A percentile compares a stretch with the other conserved stretches of the same genome.
Conservation (phyloP, 805 yeast species). For the Soucietia sequanensis region DNA sequence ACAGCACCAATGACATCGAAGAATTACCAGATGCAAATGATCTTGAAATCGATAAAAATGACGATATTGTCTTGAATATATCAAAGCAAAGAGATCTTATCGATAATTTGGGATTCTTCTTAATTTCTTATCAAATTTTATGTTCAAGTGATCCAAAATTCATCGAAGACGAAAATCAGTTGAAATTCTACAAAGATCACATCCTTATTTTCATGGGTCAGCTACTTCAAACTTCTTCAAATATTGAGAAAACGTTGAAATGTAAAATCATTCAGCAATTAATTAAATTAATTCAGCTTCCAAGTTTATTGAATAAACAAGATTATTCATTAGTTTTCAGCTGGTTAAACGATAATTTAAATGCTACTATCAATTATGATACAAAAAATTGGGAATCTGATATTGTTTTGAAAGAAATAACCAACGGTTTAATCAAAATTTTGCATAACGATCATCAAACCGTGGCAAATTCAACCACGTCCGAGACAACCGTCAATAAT, state of each 20-base stretch:
- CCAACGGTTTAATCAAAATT: slow-evolving; percentile 53
- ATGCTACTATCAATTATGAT: slow-evolving; percentile 37
- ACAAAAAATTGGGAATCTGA: slow-evolving; percentile 34
- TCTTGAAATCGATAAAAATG: slow-evolving; percentile 9
- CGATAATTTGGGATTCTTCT: slow-evolving; percentile 58
- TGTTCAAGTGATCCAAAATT: slow-evolving; percentile 6
- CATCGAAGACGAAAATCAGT: slow-evolving; percentile 22
- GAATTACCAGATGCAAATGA: slow-evolving; percentile 10
- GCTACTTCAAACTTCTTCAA: slow-evolving; percentile 64
- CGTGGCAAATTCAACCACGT: slow-evolving; percentile 7
- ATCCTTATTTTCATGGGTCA: slow-evolving; percentile 67
- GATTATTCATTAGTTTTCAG: slow-evolving; percentile 65
- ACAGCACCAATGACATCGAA: slow-evolving; percentile 5
- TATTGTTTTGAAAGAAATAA: slow-evolving; percentile 50
- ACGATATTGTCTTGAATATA: slow-evolving; percentile 40
- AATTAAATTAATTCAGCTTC: slow-evolving; percentile 51
- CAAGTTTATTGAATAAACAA: slow-evolving; percentile 45
- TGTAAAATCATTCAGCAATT: slow-evolving; percentile 66
- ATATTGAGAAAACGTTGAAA: slow-evolving; percentile 66
- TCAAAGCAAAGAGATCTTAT: slow-evolving; percentile 60
- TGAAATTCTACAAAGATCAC: slow-evolving; percentile 59
- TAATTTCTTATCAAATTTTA: slow-evolving; percentile 42
- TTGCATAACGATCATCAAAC: slow-evolving; percentile 22
- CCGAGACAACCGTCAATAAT: slow-evolving; percentile 16
- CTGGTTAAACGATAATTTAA: slow-evolving; percentile 59